phyloP scores from a whole-genome alignment of 768 basidiomycete species.

The Kwoniella botswanensis region DNA sequence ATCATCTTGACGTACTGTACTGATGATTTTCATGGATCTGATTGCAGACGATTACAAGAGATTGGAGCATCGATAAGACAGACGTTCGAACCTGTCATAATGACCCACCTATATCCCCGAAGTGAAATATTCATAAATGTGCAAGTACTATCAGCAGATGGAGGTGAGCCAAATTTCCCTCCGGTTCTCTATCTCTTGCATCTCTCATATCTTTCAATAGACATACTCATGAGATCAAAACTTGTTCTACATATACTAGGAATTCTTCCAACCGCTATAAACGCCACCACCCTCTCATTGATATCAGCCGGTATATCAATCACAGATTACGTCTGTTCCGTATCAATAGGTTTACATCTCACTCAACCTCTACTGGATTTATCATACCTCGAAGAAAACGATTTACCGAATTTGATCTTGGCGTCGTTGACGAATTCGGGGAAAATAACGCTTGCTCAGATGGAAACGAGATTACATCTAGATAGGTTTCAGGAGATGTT shows the following conservation, averaged over 20 bases:
- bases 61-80: slow-evolving; percentile 83
- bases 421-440: slow-evolving; percentile 87
- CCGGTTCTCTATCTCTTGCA: neutral
- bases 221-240: too few relatives aligned
- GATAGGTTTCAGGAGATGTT: slow-evolving; percentile 92
- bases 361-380: slow-evolving; percentile 78
- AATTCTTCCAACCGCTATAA: slow-evolving; percentile 86
- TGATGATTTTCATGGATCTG: too few relatives aligned
- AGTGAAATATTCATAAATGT: slow-evolving; percentile 93
- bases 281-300: slow-evolving; percentile 90
- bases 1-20: too few relatives aligned
- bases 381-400: slow-evolving; percentile 84
- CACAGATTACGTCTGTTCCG: slow-evolving; percentile 85
- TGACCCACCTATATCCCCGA: slow-evolving; percentile 87
- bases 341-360: slow-evolving; percentile 83
- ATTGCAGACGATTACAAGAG: slow-evolving; percentile 79
- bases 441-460: slow-evolving; percentile 82
- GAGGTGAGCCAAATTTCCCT: slow-evolving; percentile 59
- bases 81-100: slow-evolving; percentile 94
- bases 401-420: slow-evolving; percentile 83
- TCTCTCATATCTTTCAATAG: neutral
- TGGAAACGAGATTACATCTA: slow-evolving; percentile 93
- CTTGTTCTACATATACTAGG: slow-evolving; percentile 59
- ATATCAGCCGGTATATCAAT: slow-evolving; percentile 88
- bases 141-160: slow-evolving; percentile 92